Conservation (phyloP, 352 stramenopile genomes). For the Phytophthora pluvialis region DNA sequence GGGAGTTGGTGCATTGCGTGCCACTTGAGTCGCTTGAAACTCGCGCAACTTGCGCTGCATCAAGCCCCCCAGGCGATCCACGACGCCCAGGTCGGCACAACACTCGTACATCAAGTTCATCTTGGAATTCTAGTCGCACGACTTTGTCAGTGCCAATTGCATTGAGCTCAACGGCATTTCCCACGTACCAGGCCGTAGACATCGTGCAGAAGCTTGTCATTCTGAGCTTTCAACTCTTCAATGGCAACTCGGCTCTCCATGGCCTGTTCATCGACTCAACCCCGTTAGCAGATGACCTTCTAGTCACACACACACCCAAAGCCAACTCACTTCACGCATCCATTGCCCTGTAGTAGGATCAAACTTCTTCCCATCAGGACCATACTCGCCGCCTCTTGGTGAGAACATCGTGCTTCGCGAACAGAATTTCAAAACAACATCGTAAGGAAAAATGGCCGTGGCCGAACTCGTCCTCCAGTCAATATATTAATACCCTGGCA, state of each 20-base stretch:
- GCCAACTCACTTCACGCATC: slow-evolving; percentile 61
- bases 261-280: slow-evolving; percentile 32
- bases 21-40: slow-evolving; percentile 51
- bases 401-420: slow-evolving; percentile 40
- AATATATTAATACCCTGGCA: neutral
- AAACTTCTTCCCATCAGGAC: slow-evolving; percentile 50
- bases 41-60: slow-evolving; percentile 70
- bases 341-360: slow-evolving; percentile 59
- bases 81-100: slow-evolving; percentile 55
- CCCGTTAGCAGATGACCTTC: slow-evolving; percentile 5
- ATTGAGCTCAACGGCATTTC: neutral
- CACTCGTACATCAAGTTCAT: slow-evolving; percentile 70
- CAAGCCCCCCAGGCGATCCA: slow-evolving; percentile 60
- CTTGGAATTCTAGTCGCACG: slow-evolving; percentile 53
- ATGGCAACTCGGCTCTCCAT: slow-evolving; percentile 58
- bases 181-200: slow-evolving; percentile 56
- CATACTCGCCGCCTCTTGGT: slow-evolving; percentile 30
- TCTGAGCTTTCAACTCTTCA: slow-evolving; percentile 59
- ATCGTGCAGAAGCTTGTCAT: slow-evolving; percentile 68
- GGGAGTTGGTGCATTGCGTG: slow-evolving; percentile 30
- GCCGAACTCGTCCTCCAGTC: slow-evolving; percentile 26
- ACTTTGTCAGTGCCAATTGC: neutral
- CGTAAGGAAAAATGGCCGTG: neutral
- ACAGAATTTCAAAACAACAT: slow-evolving; percentile 30
- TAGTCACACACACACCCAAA: neutral